phyloP scores from a whole-genome alignment of 1,284 basidiomycete species.

The Rhodofomes roseus region DNA sequence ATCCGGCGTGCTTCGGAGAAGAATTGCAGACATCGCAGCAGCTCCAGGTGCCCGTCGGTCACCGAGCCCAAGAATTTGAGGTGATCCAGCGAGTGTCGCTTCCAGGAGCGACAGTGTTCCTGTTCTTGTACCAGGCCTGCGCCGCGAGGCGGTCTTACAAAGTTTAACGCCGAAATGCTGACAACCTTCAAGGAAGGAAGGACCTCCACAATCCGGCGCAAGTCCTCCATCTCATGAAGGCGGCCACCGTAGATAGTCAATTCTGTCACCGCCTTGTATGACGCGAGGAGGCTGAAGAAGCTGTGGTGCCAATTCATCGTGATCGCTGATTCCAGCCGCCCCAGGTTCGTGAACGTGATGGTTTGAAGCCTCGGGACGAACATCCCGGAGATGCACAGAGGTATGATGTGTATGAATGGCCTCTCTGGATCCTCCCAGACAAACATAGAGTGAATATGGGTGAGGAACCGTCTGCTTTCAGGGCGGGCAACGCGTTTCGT shows the following conservation, averaged over 20 bases:
- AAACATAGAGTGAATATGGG: background rate
- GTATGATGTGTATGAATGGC: background rate
- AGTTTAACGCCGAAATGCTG: background rate
- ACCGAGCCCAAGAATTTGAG: no score
- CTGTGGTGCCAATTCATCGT: background rate
- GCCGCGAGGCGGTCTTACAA: no score
- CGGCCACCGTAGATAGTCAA: background rate
- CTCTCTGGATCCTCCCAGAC: background rate
- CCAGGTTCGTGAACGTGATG: background rate
- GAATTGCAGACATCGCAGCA: no score
- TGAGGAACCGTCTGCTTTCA: background rate
- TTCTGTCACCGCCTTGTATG: background rate
- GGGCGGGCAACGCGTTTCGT: background rate
- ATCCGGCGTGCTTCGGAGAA: no score
- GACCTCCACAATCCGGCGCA: background rate
- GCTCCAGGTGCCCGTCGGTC: no score
- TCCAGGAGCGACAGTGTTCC: no score
- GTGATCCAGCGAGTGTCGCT: no score
- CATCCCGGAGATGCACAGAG: background rate
- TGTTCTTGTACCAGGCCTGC: no score
- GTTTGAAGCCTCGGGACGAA: background rate
- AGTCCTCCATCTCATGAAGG: background rate
- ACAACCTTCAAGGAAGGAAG: background rate
- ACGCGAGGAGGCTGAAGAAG: background rate
- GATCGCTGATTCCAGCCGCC: background rate